Evolutionary conservation across 2,329 filamentous ascomycete genomes (phyloP).

Genomic region (Colletotrichum sp.): DNA sequence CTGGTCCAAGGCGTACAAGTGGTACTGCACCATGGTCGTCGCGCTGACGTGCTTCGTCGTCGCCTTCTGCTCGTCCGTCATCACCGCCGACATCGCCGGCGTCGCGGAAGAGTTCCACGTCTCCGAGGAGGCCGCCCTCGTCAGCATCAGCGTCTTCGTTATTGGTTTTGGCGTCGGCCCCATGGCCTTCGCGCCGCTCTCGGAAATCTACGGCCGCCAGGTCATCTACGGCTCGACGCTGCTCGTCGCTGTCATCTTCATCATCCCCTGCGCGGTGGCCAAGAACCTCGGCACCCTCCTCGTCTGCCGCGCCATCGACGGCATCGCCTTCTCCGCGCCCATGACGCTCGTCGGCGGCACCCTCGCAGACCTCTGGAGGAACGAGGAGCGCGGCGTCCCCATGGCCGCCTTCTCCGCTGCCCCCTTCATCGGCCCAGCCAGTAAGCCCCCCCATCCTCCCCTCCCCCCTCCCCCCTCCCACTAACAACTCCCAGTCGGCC

Average conservation of each 20-base stretch:
- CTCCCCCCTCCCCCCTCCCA: background rate
- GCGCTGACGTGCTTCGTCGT: slow-evolving; percentile 78
- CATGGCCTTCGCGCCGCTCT: slow-evolving; percentile 80
- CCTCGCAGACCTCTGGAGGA: slow-evolving; percentile 82
- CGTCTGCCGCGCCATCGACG: slow-evolving; percentile 78
- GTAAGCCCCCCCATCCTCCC: slow-evolving; percentile 33
- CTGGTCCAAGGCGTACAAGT: slow-evolving; percentile 79
- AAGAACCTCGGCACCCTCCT: slow-evolving; percentile 79
- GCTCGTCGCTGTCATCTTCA: slow-evolving; percentile 74
- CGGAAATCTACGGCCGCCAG: slow-evolving; percentile 75
- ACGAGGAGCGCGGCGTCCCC: slow-evolving; percentile 82
- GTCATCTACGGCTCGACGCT: slow-evolving; percentile 75
- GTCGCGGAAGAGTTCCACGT: slow-evolving; percentile 69
- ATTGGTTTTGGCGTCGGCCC: slow-evolving; percentile 83
- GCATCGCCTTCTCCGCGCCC: slow-evolving; percentile 83
- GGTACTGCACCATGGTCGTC: slow-evolving; percentile 87
- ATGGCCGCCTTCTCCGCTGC: slow-evolving; percentile 88
- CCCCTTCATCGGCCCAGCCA: slow-evolving; percentile 81
- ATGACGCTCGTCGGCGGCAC: slow-evolving; percentile 88
- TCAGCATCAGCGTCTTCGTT: slow-evolving; percentile 79
- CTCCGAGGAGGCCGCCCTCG: slow-evolving; percentile 73
- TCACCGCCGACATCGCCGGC: slow-evolving; percentile 76
- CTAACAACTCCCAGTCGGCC: slow-evolving; percentile 54
- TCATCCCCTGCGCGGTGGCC: slow-evolving; percentile 80
- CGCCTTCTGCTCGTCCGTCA: slow-evolving; percentile 73